A percentile compares a stretch with the other conserved stretches of the same genome.
Conservation (phyloP, 108 stramenopile species). For the Nannochloropsis oceanica region DNA sequence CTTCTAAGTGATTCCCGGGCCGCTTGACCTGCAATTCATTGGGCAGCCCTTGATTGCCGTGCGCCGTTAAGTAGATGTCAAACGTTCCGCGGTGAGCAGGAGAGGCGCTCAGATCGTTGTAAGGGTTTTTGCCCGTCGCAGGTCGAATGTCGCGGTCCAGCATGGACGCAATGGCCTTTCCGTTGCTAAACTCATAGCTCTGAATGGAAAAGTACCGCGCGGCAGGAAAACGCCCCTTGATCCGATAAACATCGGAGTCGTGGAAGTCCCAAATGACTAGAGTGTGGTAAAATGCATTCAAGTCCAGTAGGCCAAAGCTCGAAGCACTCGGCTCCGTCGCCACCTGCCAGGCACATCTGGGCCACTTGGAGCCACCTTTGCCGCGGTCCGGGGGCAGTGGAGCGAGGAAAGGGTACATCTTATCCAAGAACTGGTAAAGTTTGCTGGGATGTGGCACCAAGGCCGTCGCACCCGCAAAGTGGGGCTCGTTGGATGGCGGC, state of each 20-base stretch:
- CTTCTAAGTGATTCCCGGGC: not conserved
- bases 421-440: not conserved
- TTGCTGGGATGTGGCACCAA: not conserved
- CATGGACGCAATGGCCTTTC: not conserved
- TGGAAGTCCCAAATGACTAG: not conserved
- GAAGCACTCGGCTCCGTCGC: not conserved
- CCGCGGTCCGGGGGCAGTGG: not conserved
- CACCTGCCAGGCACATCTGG: not conserved
- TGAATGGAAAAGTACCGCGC: not conserved
- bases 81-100: not conserved
- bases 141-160: not conserved
- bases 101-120: not conserved
- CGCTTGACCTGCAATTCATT: not conserved
- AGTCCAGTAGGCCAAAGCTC: not conserved
- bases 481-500: not conserved
- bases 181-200: not conserved
- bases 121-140: not conserved
- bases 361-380: not conserved
- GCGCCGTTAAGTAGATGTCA: not conserved
- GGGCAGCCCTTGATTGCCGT: not conserved
- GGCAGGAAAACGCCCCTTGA: not conserved
- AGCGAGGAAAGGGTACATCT: not conserved
- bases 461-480: not conserved
- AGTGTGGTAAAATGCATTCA: not conserved
- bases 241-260: not conserved